Evolutionary conservation across 768 basidiomycete species (phyloP).

Genomic region (Gautieria morchelliformis): DNA sequence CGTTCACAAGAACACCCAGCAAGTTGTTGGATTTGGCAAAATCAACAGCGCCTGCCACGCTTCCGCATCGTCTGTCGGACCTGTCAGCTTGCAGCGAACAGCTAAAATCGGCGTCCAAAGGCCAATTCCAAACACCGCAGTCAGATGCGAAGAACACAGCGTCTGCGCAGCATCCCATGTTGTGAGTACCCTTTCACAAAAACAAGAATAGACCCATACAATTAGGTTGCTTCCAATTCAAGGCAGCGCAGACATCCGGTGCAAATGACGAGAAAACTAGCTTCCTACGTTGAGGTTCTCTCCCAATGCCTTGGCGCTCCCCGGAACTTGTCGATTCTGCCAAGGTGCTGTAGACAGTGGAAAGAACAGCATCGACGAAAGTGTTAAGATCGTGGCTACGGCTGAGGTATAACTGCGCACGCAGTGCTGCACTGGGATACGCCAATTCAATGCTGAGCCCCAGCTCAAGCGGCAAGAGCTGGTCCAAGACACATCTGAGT

Average conservation of each 20-base stretch:
- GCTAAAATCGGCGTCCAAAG: constrained; percentile 13
- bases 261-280: constrained; percentile 91
- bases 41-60: constrained; percentile 85
- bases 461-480: constrained; percentile 52
- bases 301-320: constrained; percentile 32
- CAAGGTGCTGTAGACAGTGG: constrained; percentile 62
- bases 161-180: constrained; percentile 36
- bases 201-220: constrained; percentile 45
- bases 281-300: constrained; percentile 51
- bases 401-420: constrained; percentile 33
- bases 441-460: constrained; percentile 81
- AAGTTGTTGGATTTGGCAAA: constrained; percentile 91
- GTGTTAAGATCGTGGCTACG: constrained; percentile 63
- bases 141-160: constrained; percentile 91
- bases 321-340: constrained; percentile 17
- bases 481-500: constrained; percentile 1
- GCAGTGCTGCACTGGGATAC: constrained; percentile 50
- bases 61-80: constrained; percentile 38
- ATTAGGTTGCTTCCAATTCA: constrained; percentile 99
- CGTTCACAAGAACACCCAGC: constrained; percentile 84
- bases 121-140: constrained; percentile 53
- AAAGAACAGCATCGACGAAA: constrained; percentile 77
- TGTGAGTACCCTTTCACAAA: neutral
- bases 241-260: constrained; percentile 77
- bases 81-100: constrained; percentile 16